Base-by-base conservation (phyloP, 768 basidiomycete species). In the Suillus decipiens region DNA sequence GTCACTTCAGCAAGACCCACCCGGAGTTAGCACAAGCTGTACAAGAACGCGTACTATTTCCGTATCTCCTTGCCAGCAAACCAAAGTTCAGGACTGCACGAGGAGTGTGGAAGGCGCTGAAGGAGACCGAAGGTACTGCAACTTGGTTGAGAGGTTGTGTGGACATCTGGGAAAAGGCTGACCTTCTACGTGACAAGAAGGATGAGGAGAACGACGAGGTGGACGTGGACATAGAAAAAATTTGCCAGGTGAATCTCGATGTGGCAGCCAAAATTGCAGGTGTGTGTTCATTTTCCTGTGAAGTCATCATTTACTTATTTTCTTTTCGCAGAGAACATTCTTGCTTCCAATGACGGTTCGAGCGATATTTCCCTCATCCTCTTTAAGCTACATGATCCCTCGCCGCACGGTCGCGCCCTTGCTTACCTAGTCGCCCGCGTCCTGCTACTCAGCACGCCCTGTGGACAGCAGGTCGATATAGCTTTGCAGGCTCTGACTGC, bases 1-100 rank as follows among this genome's bases (percentile, higher is more conserved):
- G 77, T 0, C 78, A 84, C 39, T 81, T 91, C 62, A 62, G 72
- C 34, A 69, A 68, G 7, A 53, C 62, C 0, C 64, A 78, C 50
- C 74, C 80, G 3, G 63, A 72, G 3, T 2, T 68, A n/a, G n/a
- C 61, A 5, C 41, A 74, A 31, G 72, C 76, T 34, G 72, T 82
- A 31, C 84, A 86, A 64, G 77, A 84, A 64, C 75, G 78, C 37
- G 71, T 88, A 1, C 74, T 96, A 60, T 90, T 93, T 70, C 90
- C 93, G 0, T 85, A 86, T 69, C 76, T 96, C 50, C 72, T 96
- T 17, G 89, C 85, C 67, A 89, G 91, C 8, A 93, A 90, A 69
- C 75, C 89, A 3, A 82, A 88, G 58, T 83, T 88, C 64, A 88
- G 86, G 70, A 89, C 85, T 0, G 81, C 86, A 0, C 81, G 84